A percentile compares a stretch with the other conserved stretches of the same genome.
These are phyloP conservation scores for Selaginella moellendorffii DNA, from an alignment of 75 land plant species.

Conservation along the genomic window DNA sequence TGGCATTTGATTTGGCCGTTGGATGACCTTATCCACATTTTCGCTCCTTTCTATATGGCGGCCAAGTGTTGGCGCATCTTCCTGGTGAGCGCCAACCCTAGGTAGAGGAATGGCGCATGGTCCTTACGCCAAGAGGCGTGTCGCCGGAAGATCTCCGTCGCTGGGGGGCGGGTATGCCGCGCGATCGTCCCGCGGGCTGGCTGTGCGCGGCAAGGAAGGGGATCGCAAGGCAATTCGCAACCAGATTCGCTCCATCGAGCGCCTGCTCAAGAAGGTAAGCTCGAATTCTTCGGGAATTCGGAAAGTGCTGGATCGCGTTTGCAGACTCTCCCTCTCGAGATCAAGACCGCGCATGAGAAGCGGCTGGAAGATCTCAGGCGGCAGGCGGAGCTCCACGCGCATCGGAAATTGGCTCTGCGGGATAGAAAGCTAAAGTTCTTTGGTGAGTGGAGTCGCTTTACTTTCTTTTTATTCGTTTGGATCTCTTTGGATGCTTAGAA, in stretches of 20 bases:
- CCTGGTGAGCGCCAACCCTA: too few relatives aligned
- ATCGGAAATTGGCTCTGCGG: constrained; percentile 66
- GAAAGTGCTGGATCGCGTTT: neutral
- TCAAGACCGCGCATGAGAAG: constrained; percentile 65
- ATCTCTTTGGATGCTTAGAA: too few relatives aligned
- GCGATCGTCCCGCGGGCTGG: neutral
- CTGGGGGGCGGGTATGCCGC: constrained; percentile 4
- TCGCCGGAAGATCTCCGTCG: constrained; percentile 19
- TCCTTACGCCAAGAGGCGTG: constrained; percentile 21
- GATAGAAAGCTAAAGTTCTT: constrained; percentile 84
- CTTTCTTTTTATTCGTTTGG: neutral
- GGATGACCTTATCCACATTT: too few relatives aligned
- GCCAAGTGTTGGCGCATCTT: too few relatives aligned
- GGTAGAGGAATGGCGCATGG: constrained; percentile 31
- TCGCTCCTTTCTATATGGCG: too few relatives aligned
- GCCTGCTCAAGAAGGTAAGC: constrained; percentile 48
- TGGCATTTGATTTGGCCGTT: too few relatives aligned
- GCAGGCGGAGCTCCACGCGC: constrained; percentile 58
- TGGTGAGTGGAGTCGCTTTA: constrained; percentile 32
- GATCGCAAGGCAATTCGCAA: constrained; percentile 16
- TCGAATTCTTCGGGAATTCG: too few relatives aligned
- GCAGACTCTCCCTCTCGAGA: constrained; percentile 57
- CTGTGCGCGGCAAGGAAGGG: neutral
- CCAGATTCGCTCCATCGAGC: constrained; percentile 75
- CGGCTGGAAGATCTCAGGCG: constrained; percentile 69